Conservation (phyloP, 1,139 yeast species). For the Scheffersomyces titani region DNA sequence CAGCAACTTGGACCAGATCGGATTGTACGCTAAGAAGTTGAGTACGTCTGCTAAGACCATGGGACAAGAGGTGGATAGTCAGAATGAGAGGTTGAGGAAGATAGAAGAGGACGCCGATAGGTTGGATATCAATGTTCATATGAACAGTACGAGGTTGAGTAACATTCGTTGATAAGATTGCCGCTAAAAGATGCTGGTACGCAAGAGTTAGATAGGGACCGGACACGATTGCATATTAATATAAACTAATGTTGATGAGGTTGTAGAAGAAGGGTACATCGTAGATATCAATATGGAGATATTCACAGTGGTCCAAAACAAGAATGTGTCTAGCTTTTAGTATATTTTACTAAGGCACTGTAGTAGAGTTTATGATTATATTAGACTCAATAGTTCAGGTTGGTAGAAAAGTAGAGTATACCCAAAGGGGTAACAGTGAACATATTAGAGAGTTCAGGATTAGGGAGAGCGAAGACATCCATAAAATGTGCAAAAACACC, state of each 20-base stretch:
- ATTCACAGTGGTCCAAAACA: too few relatives aligned
- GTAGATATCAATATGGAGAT: neutral
- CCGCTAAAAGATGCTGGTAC: neutral
- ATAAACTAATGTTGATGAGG: neutral
- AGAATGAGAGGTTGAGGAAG: constrained; percentile 48
- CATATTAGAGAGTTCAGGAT: too few relatives aligned
- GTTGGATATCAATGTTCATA: constrained; percentile 55
- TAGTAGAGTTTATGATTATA: too few relatives aligned
- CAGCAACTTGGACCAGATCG: constrained; percentile 54
- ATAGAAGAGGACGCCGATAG: constrained; percentile 59
- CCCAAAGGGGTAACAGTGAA: too few relatives aligned
- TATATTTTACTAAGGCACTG: too few relatives aligned
- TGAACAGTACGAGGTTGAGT: constrained; percentile 48
- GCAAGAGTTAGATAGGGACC: neutral
- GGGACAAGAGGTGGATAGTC: constrained; percentile 52
- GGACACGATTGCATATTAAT: neutral
- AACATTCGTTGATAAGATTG: constrained; percentile 33
- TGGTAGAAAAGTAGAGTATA: too few relatives aligned
- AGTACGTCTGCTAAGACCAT: constrained; percentile 46
- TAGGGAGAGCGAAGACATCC: too few relatives aligned
- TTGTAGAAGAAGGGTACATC: too few relatives aligned
- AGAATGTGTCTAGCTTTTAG: too few relatives aligned
- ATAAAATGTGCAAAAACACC: too few relatives aligned
- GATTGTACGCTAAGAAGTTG: constrained; percentile 43
- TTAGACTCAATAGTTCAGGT: too few relatives aligned